Evolutionary conservation across 169 alveolate species (phyloP).

Genomic region (Plasmodium gaboni): DNA sequence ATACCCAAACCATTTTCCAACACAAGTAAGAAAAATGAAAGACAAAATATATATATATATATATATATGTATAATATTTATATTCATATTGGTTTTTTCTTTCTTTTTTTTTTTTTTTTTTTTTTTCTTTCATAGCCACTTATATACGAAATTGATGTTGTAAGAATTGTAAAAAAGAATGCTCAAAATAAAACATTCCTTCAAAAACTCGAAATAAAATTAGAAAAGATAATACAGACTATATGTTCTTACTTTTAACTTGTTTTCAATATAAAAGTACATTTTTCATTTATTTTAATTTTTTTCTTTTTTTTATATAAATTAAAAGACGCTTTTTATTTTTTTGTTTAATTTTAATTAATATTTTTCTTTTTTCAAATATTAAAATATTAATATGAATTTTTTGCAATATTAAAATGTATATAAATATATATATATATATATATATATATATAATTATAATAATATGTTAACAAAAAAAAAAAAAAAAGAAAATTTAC

Average conservation of each 20-base stretch:
- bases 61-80: not conserved
- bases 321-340: too few species aligned
- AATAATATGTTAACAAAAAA: too few species aligned
- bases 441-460: too few species aligned
- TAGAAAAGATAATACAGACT: conserved; percentile 4
- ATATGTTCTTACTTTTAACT: conserved; percentile 51
- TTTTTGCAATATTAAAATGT: too few species aligned
- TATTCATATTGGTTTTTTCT: not conserved
- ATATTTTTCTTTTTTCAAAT: too few species aligned
- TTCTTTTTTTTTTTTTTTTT: not conserved
- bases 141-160: conserved; percentile 69
- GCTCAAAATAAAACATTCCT: conserved; percentile 11
- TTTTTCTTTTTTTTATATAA: not conserved
- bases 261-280: not conserved
- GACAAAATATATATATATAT: not conserved
- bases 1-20: conserved; percentile 64
- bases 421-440: too few species aligned
- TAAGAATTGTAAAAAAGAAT: conserved; percentile 38
- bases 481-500: too few species aligned
- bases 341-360: too few species aligned
- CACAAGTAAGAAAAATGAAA: conserved; percentile 49
- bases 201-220: conserved; percentile 17
- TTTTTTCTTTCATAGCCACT: conserved; percentile 49
- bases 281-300: not conserved
- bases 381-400: too few species aligned